Base-by-base conservation (phyloP, 805 yeast genomes). In the Isabelozyma rhagii region DNA sequence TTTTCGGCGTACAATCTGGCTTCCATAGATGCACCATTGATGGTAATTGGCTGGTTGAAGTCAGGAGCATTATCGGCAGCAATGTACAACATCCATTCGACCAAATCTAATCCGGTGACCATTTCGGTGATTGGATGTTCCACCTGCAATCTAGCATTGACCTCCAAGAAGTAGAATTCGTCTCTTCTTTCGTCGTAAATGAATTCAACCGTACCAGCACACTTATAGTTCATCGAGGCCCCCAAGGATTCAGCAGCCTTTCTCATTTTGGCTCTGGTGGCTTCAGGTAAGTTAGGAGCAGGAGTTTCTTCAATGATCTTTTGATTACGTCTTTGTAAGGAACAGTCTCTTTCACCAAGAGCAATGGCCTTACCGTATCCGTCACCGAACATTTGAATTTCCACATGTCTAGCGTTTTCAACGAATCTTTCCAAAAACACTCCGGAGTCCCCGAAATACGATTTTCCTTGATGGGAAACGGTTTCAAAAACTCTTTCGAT, bases 131-230 rank as follows among this genome's bases (percentile, higher is more conserved):
- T 86, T 40, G 98, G 98, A 68, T 93, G 99, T 74, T 93, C 99
- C 44, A 93, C 99, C 70, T 93, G 99, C 59, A 93, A 80, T 65
- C 99, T 84, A 10, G 99, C 96, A 66, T 93, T 93, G 56, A 93
- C 98, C 68, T 93, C 99, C 62, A 93, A 76, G 73, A 93, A 93
- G 75, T 93, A 93, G 67, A 93, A 94, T 64, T 86, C 94, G 64
- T 92, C 93, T 58, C 96, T 76, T 48, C 69, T 77, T 61, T 87
- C 86, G 64, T 94, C 98, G 63, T 89, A 93, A 60, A 93, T 92
- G 66, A 85, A 93, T 71, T 93, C 99, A 59, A 94, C 96, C 6
- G 99, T 93, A 68, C 98, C 99, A 40, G 98, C 99, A 71, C 97
- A 84, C 71, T 89, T 91, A 74, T 94, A 93, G 59, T 89, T 85